phyloP scores from a whole-genome alignment of 1,139 yeast species.

The Scheffersomyces segobiensis region DNA sequence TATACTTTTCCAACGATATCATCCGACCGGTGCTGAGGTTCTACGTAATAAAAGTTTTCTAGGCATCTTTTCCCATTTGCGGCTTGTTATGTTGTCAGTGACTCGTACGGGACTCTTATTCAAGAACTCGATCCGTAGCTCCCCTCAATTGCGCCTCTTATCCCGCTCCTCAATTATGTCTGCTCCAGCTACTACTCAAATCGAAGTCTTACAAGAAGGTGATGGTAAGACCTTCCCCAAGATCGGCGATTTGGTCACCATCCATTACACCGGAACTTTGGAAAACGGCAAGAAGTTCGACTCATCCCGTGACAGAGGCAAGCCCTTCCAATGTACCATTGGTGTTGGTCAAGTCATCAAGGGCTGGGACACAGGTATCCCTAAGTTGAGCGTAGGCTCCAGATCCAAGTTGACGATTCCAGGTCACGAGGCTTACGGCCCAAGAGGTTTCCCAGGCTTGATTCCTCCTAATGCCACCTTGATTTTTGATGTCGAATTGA shows the following conservation, averaged over 20 bases:
- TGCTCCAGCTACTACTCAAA: conserved; percentile 43
- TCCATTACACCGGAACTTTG: conserved; percentile 94
- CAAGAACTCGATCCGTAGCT: neutral
- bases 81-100: neutral
- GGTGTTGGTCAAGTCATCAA: conserved; percentile 96
- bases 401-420: conserved; percentile 90
- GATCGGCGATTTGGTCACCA: conserved; percentile 82
- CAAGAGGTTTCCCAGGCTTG: conserved; percentile 92
- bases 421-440: conserved; percentile 91
- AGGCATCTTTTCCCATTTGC: neutral
- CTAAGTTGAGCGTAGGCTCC: conserved; percentile 88
- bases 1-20: neutral
- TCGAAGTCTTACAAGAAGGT: conserved; percentile 55
- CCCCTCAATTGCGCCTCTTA: neutral
- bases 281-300: conserved; percentile 95
- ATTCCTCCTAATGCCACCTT: conserved; percentile 96
- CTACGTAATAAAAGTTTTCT: neutral
- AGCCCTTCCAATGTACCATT: conserved; percentile 88
- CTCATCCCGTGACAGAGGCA: conserved; percentile 89
- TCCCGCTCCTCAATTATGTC: conserved; percentile 26
- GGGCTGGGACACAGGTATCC: conserved; percentile 96
- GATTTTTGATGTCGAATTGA: conserved; percentile 87
- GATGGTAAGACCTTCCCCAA: conserved; percentile 87
- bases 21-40: neutral
- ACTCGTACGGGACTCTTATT: neutral